phyloP scores from a whole-genome alignment of 2,329 filamentous ascomycete species.

The Xylogone sp. region DNA sequence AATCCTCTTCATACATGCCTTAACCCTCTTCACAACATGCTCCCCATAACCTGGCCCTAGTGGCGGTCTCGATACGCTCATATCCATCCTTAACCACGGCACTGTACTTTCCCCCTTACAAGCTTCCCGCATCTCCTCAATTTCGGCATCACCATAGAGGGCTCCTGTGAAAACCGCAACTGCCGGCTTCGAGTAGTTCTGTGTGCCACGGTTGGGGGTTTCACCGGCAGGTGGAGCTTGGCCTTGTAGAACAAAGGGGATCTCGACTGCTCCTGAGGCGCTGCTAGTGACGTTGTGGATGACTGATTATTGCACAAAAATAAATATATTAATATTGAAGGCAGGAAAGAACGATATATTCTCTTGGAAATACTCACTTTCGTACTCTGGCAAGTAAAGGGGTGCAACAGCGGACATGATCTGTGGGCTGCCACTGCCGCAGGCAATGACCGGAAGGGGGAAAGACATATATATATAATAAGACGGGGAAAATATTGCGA shows the following conservation, averaged over 20 bases:
- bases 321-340: too few species aligned
- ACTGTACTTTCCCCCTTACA: slow-evolving; percentile 12
- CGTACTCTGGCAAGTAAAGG: slow-evolving; percentile 7
- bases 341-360: too few species aligned
- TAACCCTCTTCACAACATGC: slow-evolving; percentile 13
- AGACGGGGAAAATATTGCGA: too few species aligned
- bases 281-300: slow-evolving; percentile 10
- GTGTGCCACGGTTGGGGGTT: slow-evolving; percentile 4
- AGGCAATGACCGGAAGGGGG: too few species aligned
- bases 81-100: slow-evolving; percentile 16
- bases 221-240: slow-evolving; percentile 1
- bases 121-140: slow-evolving; percentile 11
- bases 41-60: slow-evolving; percentile 16
- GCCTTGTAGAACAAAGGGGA: slow-evolving; percentile 7
- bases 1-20: slow-evolving; percentile 13
- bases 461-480: too few species aligned
- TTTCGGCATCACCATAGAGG: slow-evolving; percentile 10
- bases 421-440: neutral
- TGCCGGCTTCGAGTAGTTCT: slow-evolving; percentile 5
- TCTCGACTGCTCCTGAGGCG: slow-evolving; percentile 4
- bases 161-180: slow-evolving; percentile 8
- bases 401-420: slow-evolving; percentile 8
- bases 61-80: slow-evolving; percentile 13
- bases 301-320: slow-evolving; percentile 1
- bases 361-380: slow-evolving; percentile 4